A percentile compares a stretch with the other conserved stretches of the same genome.
phyloP scores from a whole-genome alignment of 768 basidiomycete species.

The Russula vinacea region DNA sequence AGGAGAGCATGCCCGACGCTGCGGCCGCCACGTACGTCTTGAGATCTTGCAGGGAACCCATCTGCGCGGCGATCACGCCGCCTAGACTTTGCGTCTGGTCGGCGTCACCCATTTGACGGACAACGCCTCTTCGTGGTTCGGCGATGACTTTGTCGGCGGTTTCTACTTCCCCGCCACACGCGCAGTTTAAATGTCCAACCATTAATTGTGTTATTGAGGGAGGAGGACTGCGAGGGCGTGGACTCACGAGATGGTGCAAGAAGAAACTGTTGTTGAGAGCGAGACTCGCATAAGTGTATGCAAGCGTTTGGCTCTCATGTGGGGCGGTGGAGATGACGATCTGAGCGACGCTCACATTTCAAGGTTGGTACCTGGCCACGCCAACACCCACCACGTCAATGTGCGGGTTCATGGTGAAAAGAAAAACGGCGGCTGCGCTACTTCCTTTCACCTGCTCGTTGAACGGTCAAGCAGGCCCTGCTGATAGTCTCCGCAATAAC shows the following conservation, averaged over 20 bases:
- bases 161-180: slow-evolving; percentile 31
- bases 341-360: slow-evolving; percentile 60
- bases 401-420: slow-evolving; percentile 18
- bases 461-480: slow-evolving; percentile 75
- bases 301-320: slow-evolving; percentile 56
- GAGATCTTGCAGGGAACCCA: slow-evolving; percentile 63
- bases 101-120: slow-evolving; percentile 34
- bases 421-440: slow-evolving; percentile 19
- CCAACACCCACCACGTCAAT: background rate
- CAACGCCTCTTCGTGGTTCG: slow-evolving; percentile 36
- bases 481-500: slow-evolving; percentile 77
- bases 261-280: slow-evolving; percentile 97
- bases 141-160: slow-evolving; percentile 36
- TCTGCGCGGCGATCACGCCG: slow-evolving; percentile 44
- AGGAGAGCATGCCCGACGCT: slow-evolving; percentile 65
- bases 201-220: background rate
- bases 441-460: slow-evolving; percentile 72
- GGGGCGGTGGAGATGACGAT: slow-evolving; percentile 67
- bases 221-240: background rate
- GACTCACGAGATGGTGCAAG: slow-evolving; percentile 76
- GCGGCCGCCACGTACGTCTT: slow-evolving; percentile 76
- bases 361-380: slow-evolving; percentile 50
- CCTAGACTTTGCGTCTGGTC: slow-evolving; percentile 39
- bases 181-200: background rate
- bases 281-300: slow-evolving; percentile 88